phyloP scores from a whole-genome alignment of 2,329 filamentous ascomycete genomes.

The Exophiala viscosa region DNA sequence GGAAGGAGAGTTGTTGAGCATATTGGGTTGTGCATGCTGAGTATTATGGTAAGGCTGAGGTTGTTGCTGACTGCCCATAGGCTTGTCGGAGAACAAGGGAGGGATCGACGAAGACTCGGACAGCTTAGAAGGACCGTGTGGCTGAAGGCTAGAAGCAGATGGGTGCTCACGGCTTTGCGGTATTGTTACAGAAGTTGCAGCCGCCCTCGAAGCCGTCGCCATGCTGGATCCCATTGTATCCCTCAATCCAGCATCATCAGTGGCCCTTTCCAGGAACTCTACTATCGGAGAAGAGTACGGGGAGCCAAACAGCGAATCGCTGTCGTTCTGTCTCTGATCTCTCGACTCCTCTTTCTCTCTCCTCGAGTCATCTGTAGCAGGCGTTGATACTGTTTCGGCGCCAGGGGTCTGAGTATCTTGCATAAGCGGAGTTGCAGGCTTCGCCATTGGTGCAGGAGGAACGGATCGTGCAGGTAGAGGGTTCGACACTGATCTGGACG shows the following conservation, averaged over 20 bases:
- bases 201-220: neutral
- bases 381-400: slow-evolving; percentile 5
- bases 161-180: neutral
- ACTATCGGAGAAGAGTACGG: slow-evolving; percentile 18
- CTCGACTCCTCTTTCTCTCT: neutral
- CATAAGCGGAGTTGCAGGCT: neutral
- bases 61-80: neutral
- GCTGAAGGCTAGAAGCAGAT: neutral
- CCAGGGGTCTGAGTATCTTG: slow-evolving; percentile 1
- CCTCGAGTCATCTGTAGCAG: slow-evolving; percentile 6
- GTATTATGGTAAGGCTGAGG: neutral
- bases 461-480: slow-evolving; percentile 3
- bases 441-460: neutral
- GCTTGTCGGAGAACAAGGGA: slow-evolving; percentile 17
- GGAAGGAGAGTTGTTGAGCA: neutral
- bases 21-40: neutral
- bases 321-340: neutral
- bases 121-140: neutral
- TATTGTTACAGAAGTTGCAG: neutral
- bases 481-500: slow-evolving; percentile 8
- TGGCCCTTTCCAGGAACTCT: slow-evolving; percentile 17
- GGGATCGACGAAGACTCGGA: slow-evolving; percentile 5
- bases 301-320: slow-evolving; percentile 15
- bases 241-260: slow-evolving; percentile 15
- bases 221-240: neutral